Conservation (phyloP, 2,329 filamentous ascomycete genomes). For the Gyromitra esculenta region DNA sequence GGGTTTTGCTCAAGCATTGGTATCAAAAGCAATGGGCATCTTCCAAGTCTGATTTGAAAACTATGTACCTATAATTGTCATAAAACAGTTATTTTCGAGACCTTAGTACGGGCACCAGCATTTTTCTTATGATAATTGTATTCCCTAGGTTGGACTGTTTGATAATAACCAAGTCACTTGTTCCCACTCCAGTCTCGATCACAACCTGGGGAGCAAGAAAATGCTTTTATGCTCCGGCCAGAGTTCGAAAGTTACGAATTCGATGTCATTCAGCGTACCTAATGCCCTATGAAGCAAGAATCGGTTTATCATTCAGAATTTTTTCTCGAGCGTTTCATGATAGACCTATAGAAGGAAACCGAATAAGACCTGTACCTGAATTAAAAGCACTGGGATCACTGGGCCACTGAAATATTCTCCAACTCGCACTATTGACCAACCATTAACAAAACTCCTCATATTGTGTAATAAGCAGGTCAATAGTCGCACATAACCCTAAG, state of each 20-base stretch:
- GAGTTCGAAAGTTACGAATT: not conserved
- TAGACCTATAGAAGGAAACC: not conserved
- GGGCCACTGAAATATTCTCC: not conserved
- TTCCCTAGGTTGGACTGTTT: not conserved
- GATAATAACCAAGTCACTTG: slow-evolving; percentile 1
- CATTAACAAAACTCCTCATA: not conserved
- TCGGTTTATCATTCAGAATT: not conserved
- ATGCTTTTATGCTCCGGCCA: not conserved
- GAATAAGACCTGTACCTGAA: not conserved
- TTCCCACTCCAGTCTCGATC: not conserved
- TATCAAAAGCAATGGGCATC: not conserved
- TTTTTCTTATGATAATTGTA: slow-evolving; percentile 10
- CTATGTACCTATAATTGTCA: slow-evolving; percentile 7
- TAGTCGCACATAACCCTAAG: slow-evolving; percentile 17
- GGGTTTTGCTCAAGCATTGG: slow-evolving; percentile 4
- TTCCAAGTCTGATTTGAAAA: slow-evolving; percentile 2
- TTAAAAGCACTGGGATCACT: not conserved
- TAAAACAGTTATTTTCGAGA: not conserved
- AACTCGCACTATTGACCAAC: not conserved
- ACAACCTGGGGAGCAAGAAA: not conserved
- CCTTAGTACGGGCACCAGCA: not conserved
- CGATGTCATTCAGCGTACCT: not conserved
- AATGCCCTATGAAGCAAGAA: not conserved
- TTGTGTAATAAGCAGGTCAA: slow-evolving; percentile 1
- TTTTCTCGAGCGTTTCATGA: not conserved